Percentiles rank a stretch among this genome's conserved stretches.
phyloP scores from a whole-genome alignment of 306 rosid species.

The Sesbania bispinosa region DNA sequence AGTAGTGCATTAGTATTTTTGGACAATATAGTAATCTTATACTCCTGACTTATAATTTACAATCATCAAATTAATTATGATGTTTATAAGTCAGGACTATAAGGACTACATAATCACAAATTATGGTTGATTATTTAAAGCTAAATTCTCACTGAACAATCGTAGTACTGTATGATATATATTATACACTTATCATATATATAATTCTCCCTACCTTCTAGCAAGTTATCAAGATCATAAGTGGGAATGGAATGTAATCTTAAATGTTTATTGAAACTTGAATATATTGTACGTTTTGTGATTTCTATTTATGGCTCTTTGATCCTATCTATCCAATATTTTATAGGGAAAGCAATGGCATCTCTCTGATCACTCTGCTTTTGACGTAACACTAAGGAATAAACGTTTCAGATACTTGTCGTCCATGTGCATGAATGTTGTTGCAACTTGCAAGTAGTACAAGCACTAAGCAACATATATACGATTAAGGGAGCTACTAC shows the following conservation, averaged over 20 bases:
- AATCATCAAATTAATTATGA: too few species aligned
- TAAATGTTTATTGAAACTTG: background rate
- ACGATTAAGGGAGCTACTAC: background rate
- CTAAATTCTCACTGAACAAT: too few species aligned
- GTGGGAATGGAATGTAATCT: background rate
- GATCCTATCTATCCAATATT: background rate
- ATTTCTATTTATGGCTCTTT: background rate
- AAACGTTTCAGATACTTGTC: background rate
- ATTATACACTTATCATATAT: too few species aligned
- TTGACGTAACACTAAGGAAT: background rate
- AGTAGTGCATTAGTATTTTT: too few species aligned
- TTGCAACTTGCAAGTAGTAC: slow-evolving; percentile 1
- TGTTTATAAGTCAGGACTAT: too few species aligned
- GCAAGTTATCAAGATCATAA: too few species aligned
- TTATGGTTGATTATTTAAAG: too few species aligned
- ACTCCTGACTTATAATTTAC: too few species aligned
- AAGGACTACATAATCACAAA: too few species aligned
- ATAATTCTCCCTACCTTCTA: too few species aligned
- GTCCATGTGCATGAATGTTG: background rate
- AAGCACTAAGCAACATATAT: background rate
- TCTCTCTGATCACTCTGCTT: background rate
- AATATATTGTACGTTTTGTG: background rate
- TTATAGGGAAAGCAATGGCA: background rate
- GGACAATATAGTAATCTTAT: too few species aligned
- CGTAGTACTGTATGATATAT: too few species aligned